These are phyloP conservation scores for Xylaria sp. DNA, from an alignment of 2,329 filamentous ascomycete genomes.

Conservation along the genomic window DNA sequence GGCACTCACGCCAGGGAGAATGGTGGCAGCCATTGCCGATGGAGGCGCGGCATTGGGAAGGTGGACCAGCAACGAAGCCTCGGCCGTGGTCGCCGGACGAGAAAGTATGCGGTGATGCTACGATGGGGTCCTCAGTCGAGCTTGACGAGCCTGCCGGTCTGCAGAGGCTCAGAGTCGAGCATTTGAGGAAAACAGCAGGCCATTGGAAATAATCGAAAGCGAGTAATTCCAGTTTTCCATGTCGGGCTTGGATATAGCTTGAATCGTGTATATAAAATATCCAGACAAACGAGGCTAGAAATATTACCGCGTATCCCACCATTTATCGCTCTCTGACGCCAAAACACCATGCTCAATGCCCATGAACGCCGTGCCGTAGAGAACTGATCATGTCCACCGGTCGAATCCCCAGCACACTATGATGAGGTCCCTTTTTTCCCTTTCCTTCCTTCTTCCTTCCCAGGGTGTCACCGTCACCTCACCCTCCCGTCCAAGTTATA, in stretches of 20 bases:
- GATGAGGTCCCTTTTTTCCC: background rate
- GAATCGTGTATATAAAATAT: slow-evolving; percentile 28
- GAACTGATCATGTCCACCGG: background rate
- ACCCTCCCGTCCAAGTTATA: slow-evolving; percentile 56
- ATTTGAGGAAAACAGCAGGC: slow-evolving; percentile 40
- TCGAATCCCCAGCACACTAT: background rate
- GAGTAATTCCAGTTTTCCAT: background rate
- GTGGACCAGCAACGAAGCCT: slow-evolving; percentile 37
- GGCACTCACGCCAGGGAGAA: slow-evolving; percentile 72
- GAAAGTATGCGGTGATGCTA: slow-evolving; percentile 50
- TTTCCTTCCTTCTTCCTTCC: background rate
- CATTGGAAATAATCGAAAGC: slow-evolving; percentile 7
- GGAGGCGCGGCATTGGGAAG: slow-evolving; percentile 76
- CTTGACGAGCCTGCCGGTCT: slow-evolving; percentile 59
- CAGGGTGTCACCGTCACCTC: background rate
- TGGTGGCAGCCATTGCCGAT: slow-evolving; percentile 77
- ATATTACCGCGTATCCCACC: slow-evolving; percentile 1
- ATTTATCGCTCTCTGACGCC: slow-evolving; percentile 36
- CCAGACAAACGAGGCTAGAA: slow-evolving; percentile 18
- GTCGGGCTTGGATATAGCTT: slow-evolving; percentile 18
- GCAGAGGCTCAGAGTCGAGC: slow-evolving; percentile 50
- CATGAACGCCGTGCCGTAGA: slow-evolving; percentile 21
- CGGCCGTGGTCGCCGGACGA: slow-evolving; percentile 34
- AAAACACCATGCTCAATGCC: slow-evolving; percentile 43
- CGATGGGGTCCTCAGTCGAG: slow-evolving; percentile 55